A percentile compares a stretch with the other conserved stretches of the same genome.
Conservation (phyloP, 2,329 filamentous ascomycete species). For the Clathrospora elynae region DNA sequence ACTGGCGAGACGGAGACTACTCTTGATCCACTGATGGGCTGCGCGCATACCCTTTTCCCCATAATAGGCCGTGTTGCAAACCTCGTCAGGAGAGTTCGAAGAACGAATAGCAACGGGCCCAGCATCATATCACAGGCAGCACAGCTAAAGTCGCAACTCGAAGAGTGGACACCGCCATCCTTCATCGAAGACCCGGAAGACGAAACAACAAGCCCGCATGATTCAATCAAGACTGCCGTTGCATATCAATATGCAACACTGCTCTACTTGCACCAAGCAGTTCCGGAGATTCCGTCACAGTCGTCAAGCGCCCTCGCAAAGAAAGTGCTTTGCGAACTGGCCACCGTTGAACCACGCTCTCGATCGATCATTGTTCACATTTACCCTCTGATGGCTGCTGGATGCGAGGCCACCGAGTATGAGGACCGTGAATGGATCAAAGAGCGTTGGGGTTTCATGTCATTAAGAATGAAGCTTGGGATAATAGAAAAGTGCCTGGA, state of each 20-base stretch:
- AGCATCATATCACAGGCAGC: conserved; percentile 66
- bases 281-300: conserved; percentile 68
- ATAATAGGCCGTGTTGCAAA: conserved; percentile 69
- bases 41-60: conserved; percentile 69
- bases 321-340: conserved; percentile 64
- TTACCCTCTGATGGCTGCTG: conserved; percentile 70
- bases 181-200: conserved; percentile 67
- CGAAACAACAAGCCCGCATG: conserved; percentile 64
- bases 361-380: conserved; percentile 71
- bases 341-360: conserved; percentile 66
- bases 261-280: conserved; percentile 69
- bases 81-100: conserved; percentile 65
- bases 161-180: conserved; percentile 64
- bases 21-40: conserved; percentile 74
- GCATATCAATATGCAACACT: conserved; percentile 71
- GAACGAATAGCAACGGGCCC: conserved; percentile 62
- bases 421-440: conserved; percentile 69
- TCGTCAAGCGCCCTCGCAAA: conserved; percentile 64
- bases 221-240: conserved; percentile 69
- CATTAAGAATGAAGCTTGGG: conserved; percentile 66
- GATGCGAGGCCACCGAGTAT: conserved; percentile 64
- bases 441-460: conserved; percentile 66
- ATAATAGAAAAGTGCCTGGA: conserved; percentile 69
- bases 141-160: conserved; percentile 64
- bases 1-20: conserved; percentile 53